Evolutionary conservation across 768 basidiomycete species (phyloP).

Genomic region (Serendipita indica): DNA sequence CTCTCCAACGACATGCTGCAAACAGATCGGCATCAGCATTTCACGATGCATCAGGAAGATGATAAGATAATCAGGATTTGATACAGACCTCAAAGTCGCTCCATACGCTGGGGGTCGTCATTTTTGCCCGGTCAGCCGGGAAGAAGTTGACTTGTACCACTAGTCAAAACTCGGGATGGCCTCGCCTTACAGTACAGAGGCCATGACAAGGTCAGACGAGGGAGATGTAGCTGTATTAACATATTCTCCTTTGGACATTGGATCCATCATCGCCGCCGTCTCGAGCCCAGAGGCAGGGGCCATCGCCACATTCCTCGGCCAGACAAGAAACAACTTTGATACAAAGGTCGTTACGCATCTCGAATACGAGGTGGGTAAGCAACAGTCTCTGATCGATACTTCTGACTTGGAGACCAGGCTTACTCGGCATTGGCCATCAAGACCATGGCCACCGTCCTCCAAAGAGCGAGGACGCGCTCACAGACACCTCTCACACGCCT

Average conservation of each 20-base stretch:
- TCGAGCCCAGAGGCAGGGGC: slow-evolving; percentile 54
- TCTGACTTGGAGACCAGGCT: slow-evolving; percentile 32
- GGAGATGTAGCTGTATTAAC: slow-evolving; percentile 28
- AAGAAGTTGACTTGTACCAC: not conserved
- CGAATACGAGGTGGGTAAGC: slow-evolving; percentile 35
- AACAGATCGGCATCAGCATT: not conserved
- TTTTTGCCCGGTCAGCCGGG: not conserved
- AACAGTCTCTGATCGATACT: not conserved
- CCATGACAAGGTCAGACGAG: not conserved
- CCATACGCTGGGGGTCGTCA: slow-evolving; percentile 6
- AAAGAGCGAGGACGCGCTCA: slow-evolving; percentile 26
- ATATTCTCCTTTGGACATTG: slow-evolving; percentile 39
- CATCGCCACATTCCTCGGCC: slow-evolving; percentile 64
- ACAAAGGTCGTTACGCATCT: slow-evolving; percentile 53
- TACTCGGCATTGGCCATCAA: slow-evolving; percentile 69
- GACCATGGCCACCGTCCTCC: slow-evolving; percentile 51
- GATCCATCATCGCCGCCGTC: slow-evolving; percentile 46
- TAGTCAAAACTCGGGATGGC: not conserved
- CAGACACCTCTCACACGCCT: slow-evolving; percentile 25
- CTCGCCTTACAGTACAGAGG: not conserved
- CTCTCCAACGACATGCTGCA: not conserved
- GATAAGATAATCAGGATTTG: not conserved
- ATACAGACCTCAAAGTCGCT: slow-evolving; percentile 11
- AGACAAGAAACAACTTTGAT: slow-evolving; percentile 74
- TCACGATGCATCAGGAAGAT: too few relatives aligned